Base-by-base conservation (phyloP, 2,329 filamentous ascomycete genomes). In the Parasarocladium wereldwijsianum region DNA sequence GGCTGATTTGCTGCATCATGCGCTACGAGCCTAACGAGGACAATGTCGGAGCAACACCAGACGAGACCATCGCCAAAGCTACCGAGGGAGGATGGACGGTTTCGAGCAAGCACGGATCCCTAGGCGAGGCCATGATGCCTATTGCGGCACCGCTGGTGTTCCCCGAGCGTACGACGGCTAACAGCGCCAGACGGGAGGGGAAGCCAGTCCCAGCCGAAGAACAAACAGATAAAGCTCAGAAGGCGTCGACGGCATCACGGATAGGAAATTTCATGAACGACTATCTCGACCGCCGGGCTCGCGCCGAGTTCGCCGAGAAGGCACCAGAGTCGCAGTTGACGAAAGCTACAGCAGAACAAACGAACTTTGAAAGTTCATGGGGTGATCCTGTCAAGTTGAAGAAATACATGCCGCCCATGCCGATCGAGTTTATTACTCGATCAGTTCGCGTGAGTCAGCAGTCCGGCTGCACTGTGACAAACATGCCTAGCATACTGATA, bases 281-380 rank as follows among this genome's bases (percentile, higher is more conserved):
- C 14, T 32, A 32, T 19, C 26, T 20, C 13, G 24, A 32, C 17
- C 31, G 31, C 16, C 31, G 31, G 5, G 31, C 31, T 4, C 17
- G 24, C 5, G 31, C 31, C 24, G 22, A 32, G 24, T 32, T 32
- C 24, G 31, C 19, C 8, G 19, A 8, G 19, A 21, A 21, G 19
- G 19, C 19, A 21, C 19, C 19, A n/a, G 19, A 21, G 8, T 8
- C 8, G 8, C 19, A 21, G n/a, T n/a, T 21, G 19, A 21, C 19
- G 19, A 21, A n/a, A 8, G 19, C 19, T 8, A 21, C n/a, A n/a
- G 19, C 19, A 8, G 19, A 21, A 8, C 8, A 21, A n/a, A 21
- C 19, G 19, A n/a, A 8, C 8, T 21, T 21, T 21, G 19, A 21
- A n/a, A 21, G 19, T 21, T 21, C 19, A n/a, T 21, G 19, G 19